Evolutionary conservation across 1,284 basidiomycete species (phyloP), one percentile per base, ranked within the genome.

Genomic region (Kwoniella shivajii): DNA sequence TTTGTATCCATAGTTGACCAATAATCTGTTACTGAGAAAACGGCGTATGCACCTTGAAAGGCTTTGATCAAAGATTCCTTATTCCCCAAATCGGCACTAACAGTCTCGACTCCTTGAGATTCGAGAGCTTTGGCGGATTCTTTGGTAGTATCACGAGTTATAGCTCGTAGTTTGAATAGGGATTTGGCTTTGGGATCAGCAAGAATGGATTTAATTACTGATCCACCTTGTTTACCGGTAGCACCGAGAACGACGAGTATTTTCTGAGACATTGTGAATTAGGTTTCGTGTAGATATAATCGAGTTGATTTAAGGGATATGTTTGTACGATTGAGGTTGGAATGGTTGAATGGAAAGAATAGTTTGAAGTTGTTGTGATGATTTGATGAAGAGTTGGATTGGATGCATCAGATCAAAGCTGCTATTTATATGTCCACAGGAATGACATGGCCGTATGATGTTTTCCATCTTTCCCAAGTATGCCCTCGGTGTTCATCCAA

Each of bases 1-100:
- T 56, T 41, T 26, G 16, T 54, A 39, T 41, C 22, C 54, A 56
- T 45, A 10, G 36, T 53, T 13, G 39, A 44, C 63, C 60, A 64
- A 42, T 46, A 62, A 52, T 64, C 60, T 2, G 63, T 62, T 3
- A 64, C 60, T 3, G 57, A 57, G 48, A 54, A 65, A 0, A 63
- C 63, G 11, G 46, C 57, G 55, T 59, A 55, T 13, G 63, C 61
- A 6, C 61, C 64, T 26, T 59, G 29, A n/a, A 65, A 56, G 6
- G 61, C 61, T 41, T 60, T 59, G 29, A 36, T n/a, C 10, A 63
- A 30, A 0, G 55, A 49, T 10, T 27, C 51, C 38, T 49, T 54
- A 30, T 63, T 54, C 27, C 43, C 36, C 27, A 63, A 20, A 57
- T 63, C 57, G 14, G 57, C 61, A 3, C 50, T 29, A 31, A 63